These are phyloP conservation scores for Chlorella sp. DNA, from an alignment of 139 green algal species.

Conservation along the genomic window DNA sequence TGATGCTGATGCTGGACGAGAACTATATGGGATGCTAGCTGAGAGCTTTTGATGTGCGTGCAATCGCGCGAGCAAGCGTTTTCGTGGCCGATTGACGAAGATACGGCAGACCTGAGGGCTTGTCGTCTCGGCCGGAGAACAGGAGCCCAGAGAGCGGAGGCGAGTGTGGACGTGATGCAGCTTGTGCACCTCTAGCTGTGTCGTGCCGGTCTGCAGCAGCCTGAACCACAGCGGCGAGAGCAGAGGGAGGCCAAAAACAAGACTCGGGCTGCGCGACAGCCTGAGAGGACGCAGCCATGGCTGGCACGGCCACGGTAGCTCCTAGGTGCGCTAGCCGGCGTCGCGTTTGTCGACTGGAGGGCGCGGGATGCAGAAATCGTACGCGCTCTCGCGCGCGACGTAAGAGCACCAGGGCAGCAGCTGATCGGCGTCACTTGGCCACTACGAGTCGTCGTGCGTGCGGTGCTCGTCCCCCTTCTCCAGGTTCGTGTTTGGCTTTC, in stretches of 20 bases:
- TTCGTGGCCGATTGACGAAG: no score
- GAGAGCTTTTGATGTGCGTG: background rate
- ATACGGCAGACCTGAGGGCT: no score
- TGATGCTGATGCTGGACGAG: background rate
- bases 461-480: no score
- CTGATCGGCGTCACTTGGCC: background rate
- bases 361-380: background rate
- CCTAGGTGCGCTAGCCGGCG: background rate
- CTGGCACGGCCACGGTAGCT: background rate
- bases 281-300: no score
- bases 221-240: background rate
- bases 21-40: background rate
- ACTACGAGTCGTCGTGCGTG: background rate
- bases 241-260: background rate
- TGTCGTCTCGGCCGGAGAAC: no score
- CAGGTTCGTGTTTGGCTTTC: conserved; percentile 80
- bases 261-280: no score
- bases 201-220: background rate
- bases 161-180: background rate
- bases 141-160: no score
- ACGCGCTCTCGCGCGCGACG: background rate
- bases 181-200: background rate
- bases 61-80: no score
- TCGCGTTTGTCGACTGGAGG: background rate
- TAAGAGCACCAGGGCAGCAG: background rate